Evolutionary conservation across 1,139 yeast genomes (phyloP).

Genomic region (Suhomyces chickasaworum): DNA sequence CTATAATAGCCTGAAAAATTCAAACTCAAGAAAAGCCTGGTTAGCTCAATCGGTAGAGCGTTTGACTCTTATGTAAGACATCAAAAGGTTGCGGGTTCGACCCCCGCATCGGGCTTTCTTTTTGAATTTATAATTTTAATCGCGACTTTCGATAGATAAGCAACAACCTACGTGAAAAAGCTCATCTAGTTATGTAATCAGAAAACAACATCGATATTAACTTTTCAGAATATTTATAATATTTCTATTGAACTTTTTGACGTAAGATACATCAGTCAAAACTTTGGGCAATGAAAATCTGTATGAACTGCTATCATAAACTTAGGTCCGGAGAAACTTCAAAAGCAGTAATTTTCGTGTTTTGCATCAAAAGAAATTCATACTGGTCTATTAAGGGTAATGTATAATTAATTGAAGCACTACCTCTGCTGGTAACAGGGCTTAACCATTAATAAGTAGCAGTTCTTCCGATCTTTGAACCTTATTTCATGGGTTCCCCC

Average conservation of each 20-base stretch:
- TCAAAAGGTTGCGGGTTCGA: constrained; percentile 54
- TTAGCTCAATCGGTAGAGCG: constrained; percentile 19
- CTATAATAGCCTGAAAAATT: too few species aligned
- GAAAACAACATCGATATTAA: too few species aligned
- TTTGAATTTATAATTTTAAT: neutral
- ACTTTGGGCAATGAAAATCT: too few species aligned
- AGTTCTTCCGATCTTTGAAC: neutral
- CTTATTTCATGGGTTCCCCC: neutral
- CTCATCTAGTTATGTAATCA: too few species aligned
- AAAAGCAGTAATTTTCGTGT: neutral
- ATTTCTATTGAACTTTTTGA: too few species aligned
- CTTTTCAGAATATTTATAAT: too few species aligned
- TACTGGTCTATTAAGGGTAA: neutral
- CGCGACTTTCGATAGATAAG: too few species aligned
- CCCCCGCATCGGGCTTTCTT: constrained; percentile 48
- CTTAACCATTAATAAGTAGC: neutral
- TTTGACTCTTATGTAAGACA: constrained; percentile 21
- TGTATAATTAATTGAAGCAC: too few species aligned
- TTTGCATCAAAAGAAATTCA: neutral
- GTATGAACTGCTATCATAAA: too few species aligned
- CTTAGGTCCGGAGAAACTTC: neutral
- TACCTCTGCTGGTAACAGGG: neutral
- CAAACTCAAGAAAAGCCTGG: constrained; percentile 14
- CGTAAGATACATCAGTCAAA: too few species aligned
- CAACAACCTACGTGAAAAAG: too few species aligned